Evolutionary conservation across 257 asterid species (phyloP), one percentile per base, ranked within the genome.

Genomic region (Knoxia roxburghii): DNA sequence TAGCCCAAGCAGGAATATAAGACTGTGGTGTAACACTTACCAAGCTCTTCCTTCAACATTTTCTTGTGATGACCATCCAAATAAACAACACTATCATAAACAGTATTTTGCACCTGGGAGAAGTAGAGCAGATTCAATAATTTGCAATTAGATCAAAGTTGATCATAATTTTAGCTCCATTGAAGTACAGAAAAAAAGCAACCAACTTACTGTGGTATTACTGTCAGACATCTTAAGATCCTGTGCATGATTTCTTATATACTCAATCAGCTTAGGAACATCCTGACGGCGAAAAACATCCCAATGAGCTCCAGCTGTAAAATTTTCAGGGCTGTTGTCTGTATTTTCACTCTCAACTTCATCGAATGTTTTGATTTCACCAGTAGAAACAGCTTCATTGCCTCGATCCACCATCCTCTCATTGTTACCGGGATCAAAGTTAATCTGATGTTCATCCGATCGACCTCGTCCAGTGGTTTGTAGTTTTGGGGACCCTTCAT

Each of bases 201-300:
- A 68, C 88, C 75, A 73, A 72, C 53, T 79, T 65, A 64, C 71
- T 40, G 41, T 51, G 40, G 37, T 55, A 62, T 68, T 39, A 57
- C 33, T 54, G 59, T 75, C 88, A 53, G 77, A 77, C 77, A 64
- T 77, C 76, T 72, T 70, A 61, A 84, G 67, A 52, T 88, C 89
- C 53, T 68, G 74, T 79, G 86, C 66, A 73, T 89, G 95, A 68
- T 61, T 69, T 75, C 76, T 77, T 68, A 93, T 71, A 65, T 85
- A 93, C 76, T 86, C 83, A 66, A 74, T 76, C 65, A 94, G 79
- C 81, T 80, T 85, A 21, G 96, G 92, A 60, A 87, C 81, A 82
- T 94, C 99, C 76, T 83, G 84, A 49, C 91, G 86, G 71, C 89
- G 87, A 63, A 88, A 94, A 81, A 90, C 82, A 70, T 94, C 96